A percentile compares a stretch with the other conserved stretches of the same genome.
Evolutionary conservation across 495 filamentous ascomycete genomes (phyloP).

Genomic region (Polyplosphaeria fusca): DNA sequence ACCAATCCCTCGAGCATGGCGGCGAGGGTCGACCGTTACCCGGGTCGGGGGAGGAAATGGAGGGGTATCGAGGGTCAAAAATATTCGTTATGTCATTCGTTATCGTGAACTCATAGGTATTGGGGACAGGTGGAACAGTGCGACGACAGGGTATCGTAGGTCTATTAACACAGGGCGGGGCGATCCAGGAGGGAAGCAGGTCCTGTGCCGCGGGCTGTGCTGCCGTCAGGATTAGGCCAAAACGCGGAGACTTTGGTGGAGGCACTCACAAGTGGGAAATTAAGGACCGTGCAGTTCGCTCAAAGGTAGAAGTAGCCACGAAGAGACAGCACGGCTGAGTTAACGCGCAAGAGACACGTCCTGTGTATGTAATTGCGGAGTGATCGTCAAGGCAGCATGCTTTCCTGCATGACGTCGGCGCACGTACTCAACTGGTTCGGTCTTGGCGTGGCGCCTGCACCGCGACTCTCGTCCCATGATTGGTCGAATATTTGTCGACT

Average conservation of each 20-base stretch:
- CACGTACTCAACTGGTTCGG: no score
- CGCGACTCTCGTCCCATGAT: not conserved
- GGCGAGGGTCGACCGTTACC: slow-evolving; percentile 41
- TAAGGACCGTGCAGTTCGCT: no score
- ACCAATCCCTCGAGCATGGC: slow-evolving; percentile 66
- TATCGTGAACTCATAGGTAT: slow-evolving; percentile 29
- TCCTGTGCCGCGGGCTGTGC: slow-evolving; percentile 25
- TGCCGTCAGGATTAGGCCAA: not conserved
- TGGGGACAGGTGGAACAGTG: not conserved
- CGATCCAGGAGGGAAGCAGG: not conserved
- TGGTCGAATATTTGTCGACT: slow-evolving; percentile 9
- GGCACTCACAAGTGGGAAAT: no score
- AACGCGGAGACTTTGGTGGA: no score
- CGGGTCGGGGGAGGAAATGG: slow-evolving; percentile 27
- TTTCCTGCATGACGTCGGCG: slow-evolving; percentile 24
- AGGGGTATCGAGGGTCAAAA: not conserved
- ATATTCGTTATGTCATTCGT: slow-evolving; percentile 22
- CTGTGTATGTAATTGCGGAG: not conserved
- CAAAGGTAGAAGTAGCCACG: slow-evolving; percentile 1
- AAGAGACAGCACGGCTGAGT: not conserved
- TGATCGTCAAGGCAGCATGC: slow-evolving; percentile 19
- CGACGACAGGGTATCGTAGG: slow-evolving; percentile 11
- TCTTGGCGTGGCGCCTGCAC: no score
- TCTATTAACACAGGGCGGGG: slow-evolving; percentile 9
- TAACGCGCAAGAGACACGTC: slow-evolving; percentile 15